Evolutionary conservation across 371 early-diverging fungal genomes (phyloP).

Genomic region (Mucor irregularis): DNA sequence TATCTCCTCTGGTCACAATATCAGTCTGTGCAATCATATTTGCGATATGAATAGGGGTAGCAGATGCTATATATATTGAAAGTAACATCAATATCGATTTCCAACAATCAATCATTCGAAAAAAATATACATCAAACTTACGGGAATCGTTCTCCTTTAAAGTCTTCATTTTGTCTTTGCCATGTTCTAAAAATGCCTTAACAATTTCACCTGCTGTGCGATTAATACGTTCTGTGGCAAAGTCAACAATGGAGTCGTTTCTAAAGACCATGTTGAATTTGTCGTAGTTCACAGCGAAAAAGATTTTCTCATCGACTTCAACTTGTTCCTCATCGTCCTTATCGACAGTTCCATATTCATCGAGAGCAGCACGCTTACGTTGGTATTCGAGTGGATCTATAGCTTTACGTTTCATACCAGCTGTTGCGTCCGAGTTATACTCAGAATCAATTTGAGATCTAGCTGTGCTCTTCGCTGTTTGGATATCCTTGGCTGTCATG

Average conservation of each 20-base stretch:
- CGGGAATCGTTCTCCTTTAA: constrained; percentile 56
- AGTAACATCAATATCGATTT: neutral
- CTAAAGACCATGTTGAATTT: constrained; percentile 77
- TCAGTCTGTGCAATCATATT: constrained; percentile 52
- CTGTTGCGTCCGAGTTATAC: constrained; percentile 44
- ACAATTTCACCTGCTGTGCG: constrained; percentile 66
- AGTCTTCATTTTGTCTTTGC: constrained; percentile 51
- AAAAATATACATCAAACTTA: constrained; percentile 22
- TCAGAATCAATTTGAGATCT: constrained; percentile 58
- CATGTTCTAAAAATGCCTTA: constrained; percentile 54
- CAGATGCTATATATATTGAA: constrained; percentile 38
- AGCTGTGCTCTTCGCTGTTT: constrained; percentile 52
- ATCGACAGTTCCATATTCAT: constrained; percentile 21
- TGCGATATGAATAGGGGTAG: constrained; percentile 60
- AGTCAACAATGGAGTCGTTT: constrained; percentile 69
- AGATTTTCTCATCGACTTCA: constrained; percentile 56
- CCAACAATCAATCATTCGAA: neutral
- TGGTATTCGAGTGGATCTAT: constrained; percentile 33
- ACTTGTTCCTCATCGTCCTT: constrained; percentile 43
- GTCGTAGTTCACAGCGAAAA: constrained; percentile 74
- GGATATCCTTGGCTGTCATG: constrained; percentile 68
- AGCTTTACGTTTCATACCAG: constrained; percentile 68
- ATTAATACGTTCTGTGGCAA: constrained; percentile 69
- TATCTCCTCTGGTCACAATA: constrained; percentile 45
- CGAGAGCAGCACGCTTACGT: constrained; percentile 25